Percentiles rank a stretch among this genome's conserved stretches.
Conservation (phyloP, 768 basidiomycete species). For the Xerocomus brunneocitrinus region DNA sequence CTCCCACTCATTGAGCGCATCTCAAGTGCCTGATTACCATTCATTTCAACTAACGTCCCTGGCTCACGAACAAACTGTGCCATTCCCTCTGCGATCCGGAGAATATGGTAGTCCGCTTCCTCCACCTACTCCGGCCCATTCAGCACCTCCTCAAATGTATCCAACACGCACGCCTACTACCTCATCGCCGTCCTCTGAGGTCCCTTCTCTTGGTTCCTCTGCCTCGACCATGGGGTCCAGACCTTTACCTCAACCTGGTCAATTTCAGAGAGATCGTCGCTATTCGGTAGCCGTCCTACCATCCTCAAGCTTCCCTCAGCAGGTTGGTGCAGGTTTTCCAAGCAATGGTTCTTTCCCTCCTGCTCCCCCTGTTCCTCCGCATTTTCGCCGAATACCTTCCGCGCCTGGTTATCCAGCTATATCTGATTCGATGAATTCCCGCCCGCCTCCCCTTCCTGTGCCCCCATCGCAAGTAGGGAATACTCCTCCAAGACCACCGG, state of each 20-base stretch:
- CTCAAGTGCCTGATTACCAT: slow-evolving; percentile 26
- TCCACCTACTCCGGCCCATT: slow-evolving; percentile 21
- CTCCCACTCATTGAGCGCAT: slow-evolving; percentile 26
- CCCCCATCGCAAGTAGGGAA: slow-evolving; percentile 24
- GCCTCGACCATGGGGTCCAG: slow-evolving; percentile 22
- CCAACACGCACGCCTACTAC: slow-evolving; percentile 13
- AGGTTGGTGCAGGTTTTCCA: slow-evolving; percentile 13
- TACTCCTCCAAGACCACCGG: slow-evolving; percentile 39
- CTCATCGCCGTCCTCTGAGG: slow-evolving; percentile 26
- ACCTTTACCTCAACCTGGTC: slow-evolving; percentile 31
- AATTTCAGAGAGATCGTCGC: slow-evolving; percentile 27
- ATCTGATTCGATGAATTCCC: slow-evolving; percentile 17
- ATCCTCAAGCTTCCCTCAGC: slow-evolving; percentile 32
- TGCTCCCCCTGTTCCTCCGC: slow-evolving; percentile 25
- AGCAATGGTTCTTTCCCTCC: slow-evolving; percentile 17
- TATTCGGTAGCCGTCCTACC: slow-evolving; percentile 26
- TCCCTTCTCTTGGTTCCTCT: slow-evolving; percentile 4
- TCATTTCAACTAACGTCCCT: slow-evolving; percentile 18
- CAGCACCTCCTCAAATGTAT: slow-evolving; percentile 26
- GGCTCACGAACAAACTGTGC: slow-evolving; percentile 18
- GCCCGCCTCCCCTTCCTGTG: slow-evolving; percentile 23
- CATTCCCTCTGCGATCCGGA: slow-evolving; percentile 26
- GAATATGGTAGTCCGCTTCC: slow-evolving; percentile 17
- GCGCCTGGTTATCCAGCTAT: slow-evolving; percentile 23
- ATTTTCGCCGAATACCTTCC: slow-evolving; percentile 31